Conservation (phyloP, 2,329 filamentous ascomycete genomes). For the Aspergillus alliaceus region DNA sequence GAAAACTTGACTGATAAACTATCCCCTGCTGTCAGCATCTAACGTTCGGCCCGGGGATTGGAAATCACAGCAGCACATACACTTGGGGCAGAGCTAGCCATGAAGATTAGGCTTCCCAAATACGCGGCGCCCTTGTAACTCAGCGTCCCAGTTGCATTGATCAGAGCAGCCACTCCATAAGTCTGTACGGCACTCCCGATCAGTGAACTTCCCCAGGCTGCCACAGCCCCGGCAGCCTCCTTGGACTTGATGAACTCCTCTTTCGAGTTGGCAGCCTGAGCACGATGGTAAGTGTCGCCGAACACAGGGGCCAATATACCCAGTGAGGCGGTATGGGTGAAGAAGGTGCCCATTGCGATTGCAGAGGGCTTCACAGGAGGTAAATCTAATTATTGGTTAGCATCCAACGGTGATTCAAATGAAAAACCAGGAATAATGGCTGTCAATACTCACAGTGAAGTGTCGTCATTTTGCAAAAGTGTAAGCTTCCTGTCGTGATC, state of each 20-base stretch:
- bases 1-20: slow-evolving; percentile 85
- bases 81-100: slow-evolving; percentile 81
- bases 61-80: slow-evolving; percentile 55
- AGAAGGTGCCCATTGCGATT: slow-evolving; percentile 91
- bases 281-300: slow-evolving; percentile 90
- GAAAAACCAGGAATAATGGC: neutral
- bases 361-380: slow-evolving; percentile 94
- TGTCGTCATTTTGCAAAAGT: slow-evolving; percentile 54
- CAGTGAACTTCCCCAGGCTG: slow-evolving; percentile 87
- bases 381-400: slow-evolving; percentile 53
- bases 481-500: neutral
- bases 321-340: slow-evolving; percentile 90
- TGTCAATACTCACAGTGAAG: slow-evolving; percentile 55
- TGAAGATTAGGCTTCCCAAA: slow-evolving; percentile 86
- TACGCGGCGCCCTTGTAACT: slow-evolving; percentile 98
- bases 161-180: slow-evolving; percentile 84
- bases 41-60: neutral
- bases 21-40: slow-evolving; percentile 23
- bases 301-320: slow-evolving; percentile 87
- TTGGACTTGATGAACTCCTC: slow-evolving; percentile 95
- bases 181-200: slow-evolving; percentile 85
- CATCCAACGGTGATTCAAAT: neutral
- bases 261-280: slow-evolving; percentile 87
- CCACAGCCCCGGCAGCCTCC: slow-evolving; percentile 83
- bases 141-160: slow-evolving; percentile 92